Evolutionary conservation across 345 rosid species (phyloP).

Genomic region (Boechera stricta): DNA sequence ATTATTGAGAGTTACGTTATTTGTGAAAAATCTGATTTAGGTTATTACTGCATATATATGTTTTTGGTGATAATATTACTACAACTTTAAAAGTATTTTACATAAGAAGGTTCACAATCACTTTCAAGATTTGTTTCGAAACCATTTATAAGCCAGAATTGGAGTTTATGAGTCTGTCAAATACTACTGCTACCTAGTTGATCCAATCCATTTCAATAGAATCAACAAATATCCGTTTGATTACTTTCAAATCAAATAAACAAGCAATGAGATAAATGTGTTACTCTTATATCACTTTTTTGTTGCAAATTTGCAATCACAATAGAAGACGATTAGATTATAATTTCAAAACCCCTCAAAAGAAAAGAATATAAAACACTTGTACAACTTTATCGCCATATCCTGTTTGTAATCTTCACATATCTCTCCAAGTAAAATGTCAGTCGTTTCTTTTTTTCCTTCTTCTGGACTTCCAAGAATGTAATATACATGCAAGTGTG

Average conservation of each 20-base stretch:
- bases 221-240: background rate
- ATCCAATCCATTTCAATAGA: background rate
- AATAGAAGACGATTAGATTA: slow-evolving; percentile 14
- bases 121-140: background rate
- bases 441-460: background rate
- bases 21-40: background rate
- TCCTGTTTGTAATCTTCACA: slow-evolving; percentile 26
- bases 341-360: slow-evolving; percentile 1
- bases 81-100: background rate
- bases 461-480: slow-evolving; percentile 17
- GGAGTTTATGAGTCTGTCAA: background rate
- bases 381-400: slow-evolving; percentile 11
- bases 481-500: slow-evolving; percentile 30
- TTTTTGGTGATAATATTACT: background rate
- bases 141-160: background rate
- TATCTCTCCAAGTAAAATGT: slow-evolving; percentile 25
- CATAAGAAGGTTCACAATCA: slow-evolving; percentile 3
- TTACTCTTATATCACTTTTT: slow-evolving; percentile 11
- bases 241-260: background rate
- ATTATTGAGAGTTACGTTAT: background rate
- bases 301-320: slow-evolving; percentile 12
- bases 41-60: background rate
- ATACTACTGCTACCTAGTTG: slow-evolving; percentile 3
- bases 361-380: slow-evolving; percentile 5
- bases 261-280: slow-evolving; percentile 1